A percentile compares a stretch with the other conserved stretches of the same genome.
These are phyloP conservation scores for Aspergillus asperescens DNA, from an alignment of 495 filamentous ascomycete species.

Conservation along the genomic window DNA sequence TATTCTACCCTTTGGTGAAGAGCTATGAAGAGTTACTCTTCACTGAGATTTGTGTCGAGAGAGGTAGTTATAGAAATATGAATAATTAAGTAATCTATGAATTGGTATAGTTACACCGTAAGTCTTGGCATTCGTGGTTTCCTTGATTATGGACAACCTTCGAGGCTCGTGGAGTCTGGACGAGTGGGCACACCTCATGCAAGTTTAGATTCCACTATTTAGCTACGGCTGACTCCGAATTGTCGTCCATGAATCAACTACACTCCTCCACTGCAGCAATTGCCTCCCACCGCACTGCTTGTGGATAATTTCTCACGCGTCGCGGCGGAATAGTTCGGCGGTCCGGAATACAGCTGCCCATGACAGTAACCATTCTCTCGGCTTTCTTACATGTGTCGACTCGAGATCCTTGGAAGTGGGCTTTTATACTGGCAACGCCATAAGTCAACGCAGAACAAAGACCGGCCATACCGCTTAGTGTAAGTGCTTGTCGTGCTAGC, in stretches of 20 bases:
- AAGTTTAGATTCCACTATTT: conserved; percentile 11
- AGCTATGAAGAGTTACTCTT: too few species aligned
- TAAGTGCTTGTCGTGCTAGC: conserved; percentile 10
- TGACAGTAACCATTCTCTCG: not conserved
- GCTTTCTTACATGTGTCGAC: conserved; percentile 45
- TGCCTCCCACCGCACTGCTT: not conserved
- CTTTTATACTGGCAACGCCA: conserved; percentile 43
- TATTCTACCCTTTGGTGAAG: too few species aligned
- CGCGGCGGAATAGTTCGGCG: conserved; percentile 3
- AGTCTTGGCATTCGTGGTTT: too few species aligned
- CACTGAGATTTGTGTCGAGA: too few species aligned
- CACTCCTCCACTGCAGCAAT: not conserved
- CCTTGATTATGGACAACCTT: too few species aligned
- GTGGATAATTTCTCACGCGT: conserved; percentile 5
- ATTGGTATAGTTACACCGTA: too few species aligned
- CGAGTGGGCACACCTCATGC: too few species aligned
- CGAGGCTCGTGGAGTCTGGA: too few species aligned
- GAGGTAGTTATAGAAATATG: too few species aligned
- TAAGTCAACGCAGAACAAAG: conserved; percentile 20
- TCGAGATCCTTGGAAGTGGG: conserved; percentile 44
- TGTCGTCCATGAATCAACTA: not conserved
- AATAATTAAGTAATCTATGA: too few species aligned
- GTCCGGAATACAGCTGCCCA: not conserved
- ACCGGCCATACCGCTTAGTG: conserved; percentile 23
- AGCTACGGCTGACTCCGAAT: conserved; percentile 10